These are phyloP conservation scores for Ehretia macrophylla DNA, from an alignment of 257 asterid genomes.

Conservation along the genomic window DNA sequence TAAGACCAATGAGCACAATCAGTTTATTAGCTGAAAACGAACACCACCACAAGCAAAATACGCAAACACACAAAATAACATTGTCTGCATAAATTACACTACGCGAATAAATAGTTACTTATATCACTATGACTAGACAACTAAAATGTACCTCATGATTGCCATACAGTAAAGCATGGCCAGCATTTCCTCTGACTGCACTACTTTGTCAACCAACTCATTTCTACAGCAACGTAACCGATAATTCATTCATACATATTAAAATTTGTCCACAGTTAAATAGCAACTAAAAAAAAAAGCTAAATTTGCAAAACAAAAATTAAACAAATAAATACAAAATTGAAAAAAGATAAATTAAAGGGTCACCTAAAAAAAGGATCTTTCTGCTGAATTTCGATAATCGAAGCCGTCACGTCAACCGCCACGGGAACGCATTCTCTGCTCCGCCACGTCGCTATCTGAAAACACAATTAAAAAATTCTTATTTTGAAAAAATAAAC, in stretches of 20 bases:
- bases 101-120: not conserved
- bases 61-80: not conserved
- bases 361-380: conserved; percentile 66
- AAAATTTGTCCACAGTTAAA: not conserved
- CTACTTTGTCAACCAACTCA: conserved; percentile 39
- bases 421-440: conserved; percentile 73
- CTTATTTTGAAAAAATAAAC: not conserved
- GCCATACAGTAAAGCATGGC: conserved; percentile 78
- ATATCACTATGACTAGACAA: not conserved
- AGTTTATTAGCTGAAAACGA: not conserved
- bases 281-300: not conserved
- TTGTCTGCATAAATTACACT: not conserved
- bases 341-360: not conserved
- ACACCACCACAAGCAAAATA: too few species aligned
- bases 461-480: conserved; percentile 9
- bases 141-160: conserved; percentile 55
- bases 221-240: conserved; percentile 27
- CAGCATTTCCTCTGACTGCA: conserved; percentile 64
- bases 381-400: conserved; percentile 77
- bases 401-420: conserved; percentile 67
- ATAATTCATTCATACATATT: not conserved
- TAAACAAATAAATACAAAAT: not conserved
- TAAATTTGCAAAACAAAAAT: too few species aligned
- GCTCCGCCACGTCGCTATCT: conserved; percentile 83
- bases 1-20: not conserved